Percentiles rank a stretch among this genome's conserved stretches.
Conservation (phyloP, 2,329 filamentous ascomycete species). For the Epichloe sylvatica region DNA sequence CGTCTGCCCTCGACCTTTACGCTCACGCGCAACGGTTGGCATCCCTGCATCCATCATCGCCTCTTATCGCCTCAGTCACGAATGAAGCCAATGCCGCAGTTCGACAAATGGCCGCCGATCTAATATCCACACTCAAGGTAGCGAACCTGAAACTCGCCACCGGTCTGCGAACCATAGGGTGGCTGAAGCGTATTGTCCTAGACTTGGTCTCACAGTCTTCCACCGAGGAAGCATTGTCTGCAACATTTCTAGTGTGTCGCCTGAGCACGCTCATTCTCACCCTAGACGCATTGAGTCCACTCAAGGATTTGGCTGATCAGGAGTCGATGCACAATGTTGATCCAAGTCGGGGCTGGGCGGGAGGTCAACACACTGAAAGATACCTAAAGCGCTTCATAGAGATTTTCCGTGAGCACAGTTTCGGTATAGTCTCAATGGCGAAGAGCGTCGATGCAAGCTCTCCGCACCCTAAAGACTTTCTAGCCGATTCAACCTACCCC, state of each 20-base stretch:
- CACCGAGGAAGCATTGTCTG: conserved; percentile 57
- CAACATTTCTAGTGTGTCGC: conserved; percentile 77
- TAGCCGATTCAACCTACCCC: conserved; percentile 31
- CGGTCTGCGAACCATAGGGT: conserved; percentile 80
- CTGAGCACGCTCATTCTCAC: conserved; percentile 66
- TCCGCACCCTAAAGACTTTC: conserved; percentile 7
- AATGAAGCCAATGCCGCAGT: conserved; percentile 74
- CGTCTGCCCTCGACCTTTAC: conserved; percentile 78
- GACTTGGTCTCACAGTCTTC: conserved; percentile 39
- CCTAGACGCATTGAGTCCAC: conserved; percentile 68
- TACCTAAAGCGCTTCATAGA: conserved; percentile 94
- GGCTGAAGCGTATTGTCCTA: conserved; percentile 74
- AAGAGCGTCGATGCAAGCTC: conserved; percentile 54
- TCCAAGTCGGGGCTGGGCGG: conserved; percentile 37
- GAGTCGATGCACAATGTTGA: conserved; percentile 44
- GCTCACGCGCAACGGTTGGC: conserved; percentile 84
- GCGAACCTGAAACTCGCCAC: conserved; percentile 76
- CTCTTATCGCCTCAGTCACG: conserved; percentile 58
- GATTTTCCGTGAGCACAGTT: conserved; percentile 94
- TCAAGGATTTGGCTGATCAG: conserved; percentile 80
- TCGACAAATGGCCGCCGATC: conserved; percentile 72
- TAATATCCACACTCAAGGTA: conserved; percentile 62
- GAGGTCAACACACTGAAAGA: conserved; percentile 83
- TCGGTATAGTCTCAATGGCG: conserved; percentile 89
- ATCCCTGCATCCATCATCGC: conserved; percentile 66